Conservation (phyloP, 129 eudicot genomes). For the Oenanthe sinensis region DNA sequence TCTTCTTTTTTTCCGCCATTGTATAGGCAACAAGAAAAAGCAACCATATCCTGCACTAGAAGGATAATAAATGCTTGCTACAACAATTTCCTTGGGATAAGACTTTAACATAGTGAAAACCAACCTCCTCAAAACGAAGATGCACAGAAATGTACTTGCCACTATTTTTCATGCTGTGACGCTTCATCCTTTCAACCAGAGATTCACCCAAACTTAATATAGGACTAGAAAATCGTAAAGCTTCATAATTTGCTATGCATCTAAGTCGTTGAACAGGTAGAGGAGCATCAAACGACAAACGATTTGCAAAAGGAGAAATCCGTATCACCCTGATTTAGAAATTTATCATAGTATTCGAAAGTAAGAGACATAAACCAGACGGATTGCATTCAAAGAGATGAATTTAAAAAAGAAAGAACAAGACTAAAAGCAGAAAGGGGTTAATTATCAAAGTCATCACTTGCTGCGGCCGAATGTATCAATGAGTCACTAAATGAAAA, state of each 20-base stretch:
- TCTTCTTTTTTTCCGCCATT: constrained; percentile 78
- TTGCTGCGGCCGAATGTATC: no score
- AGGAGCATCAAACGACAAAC: constrained; percentile 95
- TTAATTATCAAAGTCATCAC: no score
- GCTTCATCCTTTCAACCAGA: constrained; percentile 82
- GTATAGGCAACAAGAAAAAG: constrained; percentile 92
- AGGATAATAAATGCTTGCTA: constrained; percentile 10
- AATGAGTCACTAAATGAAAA: no score
- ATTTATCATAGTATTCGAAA: constrained; percentile 3
- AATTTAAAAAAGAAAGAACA: neutral
- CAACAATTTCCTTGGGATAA: constrained; percentile 5
- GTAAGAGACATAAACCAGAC: neutral
- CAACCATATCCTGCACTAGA: constrained; percentile 83
- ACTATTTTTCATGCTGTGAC: constrained; percentile 58
- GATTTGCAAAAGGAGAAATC: constrained; percentile 97
- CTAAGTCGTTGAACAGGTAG: constrained; percentile 79
- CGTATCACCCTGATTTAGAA: constrained; percentile 60
- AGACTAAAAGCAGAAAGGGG: neutral
- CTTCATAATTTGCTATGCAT: constrained; percentile 93
- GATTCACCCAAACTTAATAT: constrained; percentile 53
- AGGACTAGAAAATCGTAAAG: constrained; percentile 77
- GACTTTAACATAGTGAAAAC: constrained; percentile 14
- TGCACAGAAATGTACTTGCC: constrained; percentile 95
- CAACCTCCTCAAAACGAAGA: constrained; percentile 97
- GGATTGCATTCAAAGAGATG: neutral